Conservation (phyloP, 352 stramenopile species). For the Achlya hypogyna region DNA sequence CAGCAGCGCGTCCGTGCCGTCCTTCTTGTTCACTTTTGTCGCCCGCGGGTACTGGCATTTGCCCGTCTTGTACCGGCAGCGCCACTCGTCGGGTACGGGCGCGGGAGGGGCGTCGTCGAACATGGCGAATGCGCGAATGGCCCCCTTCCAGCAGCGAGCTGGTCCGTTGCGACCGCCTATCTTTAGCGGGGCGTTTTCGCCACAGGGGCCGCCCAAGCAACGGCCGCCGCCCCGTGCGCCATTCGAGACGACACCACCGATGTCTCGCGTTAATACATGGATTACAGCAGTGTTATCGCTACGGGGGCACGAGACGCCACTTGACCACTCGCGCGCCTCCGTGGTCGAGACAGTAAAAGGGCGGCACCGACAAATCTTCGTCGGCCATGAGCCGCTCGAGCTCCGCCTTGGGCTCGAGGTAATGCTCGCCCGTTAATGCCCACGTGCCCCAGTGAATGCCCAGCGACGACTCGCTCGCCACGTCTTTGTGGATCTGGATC, state of each 20-base stretch:
- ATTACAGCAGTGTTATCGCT: neutral
- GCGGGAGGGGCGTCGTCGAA: neutral
- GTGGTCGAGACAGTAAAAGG: conserved; percentile 1
- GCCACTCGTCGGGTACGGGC: neutral
- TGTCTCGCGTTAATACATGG: neutral
- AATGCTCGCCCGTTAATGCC: conserved; percentile 11
- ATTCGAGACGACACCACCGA: neutral
- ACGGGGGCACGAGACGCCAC: neutral
- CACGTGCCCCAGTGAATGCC: conserved; percentile 60
- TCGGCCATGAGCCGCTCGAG: conserved; percentile 1
- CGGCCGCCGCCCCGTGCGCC: neutral
- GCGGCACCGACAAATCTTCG: neutral
- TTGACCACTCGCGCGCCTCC: neutral
- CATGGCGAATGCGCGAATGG: neutral
- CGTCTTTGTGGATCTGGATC: conserved; percentile 39
- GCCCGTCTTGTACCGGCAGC: conserved; percentile 75
- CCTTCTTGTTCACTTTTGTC: conserved; percentile 48
- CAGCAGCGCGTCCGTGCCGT: conserved; percentile 34
- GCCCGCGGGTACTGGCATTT: conserved; percentile 57
- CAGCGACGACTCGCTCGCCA: conserved; percentile 29
- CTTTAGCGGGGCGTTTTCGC: neutral
- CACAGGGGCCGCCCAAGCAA: neutral
- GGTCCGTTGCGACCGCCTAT: neutral
- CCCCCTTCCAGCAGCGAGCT: neutral
- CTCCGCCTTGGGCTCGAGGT: conserved; percentile 8